These are phyloP conservation scores for Neonectria punicea DNA, from an alignment of 2,329 filamentous ascomycete species.

Conservation along the genomic window DNA sequence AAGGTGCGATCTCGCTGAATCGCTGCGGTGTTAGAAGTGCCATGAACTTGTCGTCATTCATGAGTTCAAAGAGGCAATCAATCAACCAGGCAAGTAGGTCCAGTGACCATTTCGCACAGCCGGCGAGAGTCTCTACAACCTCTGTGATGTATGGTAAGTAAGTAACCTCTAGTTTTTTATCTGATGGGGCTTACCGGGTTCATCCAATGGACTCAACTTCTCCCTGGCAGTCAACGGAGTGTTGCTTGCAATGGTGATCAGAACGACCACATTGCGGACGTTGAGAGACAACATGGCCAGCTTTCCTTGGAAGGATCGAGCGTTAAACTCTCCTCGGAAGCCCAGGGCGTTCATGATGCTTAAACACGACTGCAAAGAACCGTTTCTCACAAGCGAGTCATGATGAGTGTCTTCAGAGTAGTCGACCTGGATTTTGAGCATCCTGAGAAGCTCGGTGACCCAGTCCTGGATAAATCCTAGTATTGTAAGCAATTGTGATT, in stretches of 20 bases:
- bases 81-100: slow-evolving; percentile 74
- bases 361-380: slow-evolving; percentile 77
- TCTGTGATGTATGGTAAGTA: slow-evolving; percentile 57
- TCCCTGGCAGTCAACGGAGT: slow-evolving; percentile 64
- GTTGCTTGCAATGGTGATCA: slow-evolving; percentile 72
- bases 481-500: slow-evolving; percentile 30
- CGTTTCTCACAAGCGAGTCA: slow-evolving; percentile 78
- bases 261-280: slow-evolving; percentile 75
- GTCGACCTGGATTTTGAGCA: slow-evolving; percentile 80
- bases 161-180: not conserved
- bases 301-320: slow-evolving; percentile 75
- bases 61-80: slow-evolving; percentile 67
- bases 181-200: slow-evolving; percentile 54
- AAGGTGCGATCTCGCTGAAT: slow-evolving; percentile 60
- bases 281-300: slow-evolving; percentile 80
- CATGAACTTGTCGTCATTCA: slow-evolving; percentile 63
- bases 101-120: slow-evolving; percentile 82
- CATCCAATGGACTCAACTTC: slow-evolving; percentile 69
- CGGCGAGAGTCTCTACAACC: slow-evolving; percentile 76
- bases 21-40: slow-evolving; percentile 59
- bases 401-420: slow-evolving; percentile 80
- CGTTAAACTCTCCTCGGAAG: slow-evolving; percentile 70
- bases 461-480: slow-evolving; percentile 70
- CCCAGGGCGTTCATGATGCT: slow-evolving; percentile 84
- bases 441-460: slow-evolving; percentile 73